A percentile compares a stretch with the other conserved stretches of the same genome.
phyloP scores from a whole-genome alignment of 2,329 filamentous ascomycete species.

The Verticillium alfalfae region DNA sequence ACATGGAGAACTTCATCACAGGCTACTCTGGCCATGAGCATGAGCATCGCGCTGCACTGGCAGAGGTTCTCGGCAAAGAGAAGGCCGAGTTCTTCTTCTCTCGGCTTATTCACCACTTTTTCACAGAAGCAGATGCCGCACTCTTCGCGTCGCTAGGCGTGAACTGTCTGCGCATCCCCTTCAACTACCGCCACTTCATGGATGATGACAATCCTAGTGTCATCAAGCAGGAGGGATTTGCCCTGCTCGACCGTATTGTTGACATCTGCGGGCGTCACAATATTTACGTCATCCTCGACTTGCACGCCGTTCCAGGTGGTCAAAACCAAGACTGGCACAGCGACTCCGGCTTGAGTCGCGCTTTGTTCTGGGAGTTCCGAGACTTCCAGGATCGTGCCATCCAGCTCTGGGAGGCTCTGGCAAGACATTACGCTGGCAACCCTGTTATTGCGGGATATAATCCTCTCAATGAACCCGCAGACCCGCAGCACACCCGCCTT shows the following conservation, averaged over 20 bases:
- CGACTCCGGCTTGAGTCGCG: conserved; percentile 27
- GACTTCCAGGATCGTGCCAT: conserved; percentile 39
- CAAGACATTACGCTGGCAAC: conserved; percentile 34
- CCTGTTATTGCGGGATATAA: conserved; percentile 36
- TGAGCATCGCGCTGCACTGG: conserved; percentile 49
- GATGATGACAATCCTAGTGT: conserved; percentile 44
- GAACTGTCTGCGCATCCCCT: conserved; percentile 55
- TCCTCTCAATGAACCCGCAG: conserved; percentile 24
- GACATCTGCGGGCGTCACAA: conserved; percentile 35
- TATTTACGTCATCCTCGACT: conserved; percentile 38
- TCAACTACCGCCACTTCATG: conserved; percentile 55
- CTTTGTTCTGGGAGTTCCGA: conserved; percentile 40
- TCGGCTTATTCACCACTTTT: conserved; percentile 51
- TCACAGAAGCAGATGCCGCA: conserved; percentile 51
- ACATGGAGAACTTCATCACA: conserved; percentile 59
- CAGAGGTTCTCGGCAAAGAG: conserved; percentile 46
- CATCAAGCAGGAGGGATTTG: conserved; percentile 40
- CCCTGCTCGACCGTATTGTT: conserved; percentile 41
- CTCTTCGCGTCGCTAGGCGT: conserved; percentile 50
- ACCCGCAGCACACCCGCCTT: conserved; percentile 23
- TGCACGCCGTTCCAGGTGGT: conserved; percentile 37
- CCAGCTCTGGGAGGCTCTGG: conserved; percentile 36
- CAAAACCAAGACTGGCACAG: conserved; percentile 45
- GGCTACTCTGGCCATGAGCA: conserved; percentile 56
- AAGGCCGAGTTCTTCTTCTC: conserved; percentile 58